Conservation (phyloP, 345 rosid genomes). For the Eucalyptus erythrocorys region DNA sequence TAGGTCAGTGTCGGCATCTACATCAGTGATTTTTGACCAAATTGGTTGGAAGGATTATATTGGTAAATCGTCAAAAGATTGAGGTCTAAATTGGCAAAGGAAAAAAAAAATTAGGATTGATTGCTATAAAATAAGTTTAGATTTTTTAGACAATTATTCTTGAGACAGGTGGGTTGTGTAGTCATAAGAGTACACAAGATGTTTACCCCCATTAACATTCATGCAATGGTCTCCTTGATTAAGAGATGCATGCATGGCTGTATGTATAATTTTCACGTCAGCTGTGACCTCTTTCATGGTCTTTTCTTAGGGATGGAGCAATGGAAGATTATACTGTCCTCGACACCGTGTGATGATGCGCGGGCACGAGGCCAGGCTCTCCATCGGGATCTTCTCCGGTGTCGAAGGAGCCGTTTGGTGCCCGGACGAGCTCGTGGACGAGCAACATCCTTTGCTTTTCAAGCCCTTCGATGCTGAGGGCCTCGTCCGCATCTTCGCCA, state of each 20-base stretch:
- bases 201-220: not conserved
- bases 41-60: no score
- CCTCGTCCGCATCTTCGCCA: not conserved
- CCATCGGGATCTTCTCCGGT: not conserved
- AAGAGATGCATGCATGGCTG: not conserved
- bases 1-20: accelerated
- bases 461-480: not conserved
- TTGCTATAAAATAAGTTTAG: not conserved
- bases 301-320: not conserved
- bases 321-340: not conserved
- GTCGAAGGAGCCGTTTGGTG: not conserved
- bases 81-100: not conserved
- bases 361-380: not conserved
- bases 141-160: not conserved
- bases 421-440: not conserved
- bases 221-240: not conserved
- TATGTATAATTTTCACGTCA: not conserved
- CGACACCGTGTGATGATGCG: not conserved
- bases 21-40: accelerated
- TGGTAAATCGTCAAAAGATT: not conserved
- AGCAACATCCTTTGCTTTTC: not conserved
- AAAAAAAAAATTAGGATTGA: not conserved
- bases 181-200: not conserved
- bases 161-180: not conserved
- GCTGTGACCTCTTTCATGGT: not conserved